Conservation (phyloP, 345 rosid genomes). For the Brassica carinata region DNA sequence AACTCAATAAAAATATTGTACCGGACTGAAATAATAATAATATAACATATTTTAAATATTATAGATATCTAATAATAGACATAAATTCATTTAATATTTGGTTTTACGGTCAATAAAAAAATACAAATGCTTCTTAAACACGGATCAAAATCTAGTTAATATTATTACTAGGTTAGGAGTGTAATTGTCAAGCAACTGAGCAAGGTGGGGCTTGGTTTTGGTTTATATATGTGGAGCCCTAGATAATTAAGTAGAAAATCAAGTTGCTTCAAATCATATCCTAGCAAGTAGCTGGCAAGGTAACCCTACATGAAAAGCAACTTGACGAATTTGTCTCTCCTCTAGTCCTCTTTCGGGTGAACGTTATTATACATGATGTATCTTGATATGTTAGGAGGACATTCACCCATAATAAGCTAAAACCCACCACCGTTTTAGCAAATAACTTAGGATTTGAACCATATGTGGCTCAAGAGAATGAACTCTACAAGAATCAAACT, state of each 20-base stretch:
- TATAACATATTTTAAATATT: no score
- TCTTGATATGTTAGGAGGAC: background rate
- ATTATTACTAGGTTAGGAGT: background rate
- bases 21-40: no score
- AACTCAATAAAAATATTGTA: no score
- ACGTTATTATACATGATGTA: background rate
- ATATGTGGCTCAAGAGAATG: background rate
- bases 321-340: constrained; percentile 32
- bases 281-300: constrained; percentile 36
- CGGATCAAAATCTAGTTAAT: background rate
- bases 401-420: background rate
- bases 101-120: no score
- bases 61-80: no score
- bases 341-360: background rate
- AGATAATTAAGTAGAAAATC: constrained; percentile 17
- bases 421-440: background rate
- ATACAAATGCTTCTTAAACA: no score
- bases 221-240: constrained; percentile 36
- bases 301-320: constrained; percentile 40
- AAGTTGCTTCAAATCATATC: constrained; percentile 37
- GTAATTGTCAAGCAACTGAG: constrained; percentile 23
- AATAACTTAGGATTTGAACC: background rate
- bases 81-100: no score
- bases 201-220: constrained; percentile 26
- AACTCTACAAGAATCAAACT: constrained; percentile 6